These are phyloP conservation scores for Leucocoprinus birnbaumii DNA, from an alignment of 768 basidiomycete species.

Conservation along the genomic window DNA sequence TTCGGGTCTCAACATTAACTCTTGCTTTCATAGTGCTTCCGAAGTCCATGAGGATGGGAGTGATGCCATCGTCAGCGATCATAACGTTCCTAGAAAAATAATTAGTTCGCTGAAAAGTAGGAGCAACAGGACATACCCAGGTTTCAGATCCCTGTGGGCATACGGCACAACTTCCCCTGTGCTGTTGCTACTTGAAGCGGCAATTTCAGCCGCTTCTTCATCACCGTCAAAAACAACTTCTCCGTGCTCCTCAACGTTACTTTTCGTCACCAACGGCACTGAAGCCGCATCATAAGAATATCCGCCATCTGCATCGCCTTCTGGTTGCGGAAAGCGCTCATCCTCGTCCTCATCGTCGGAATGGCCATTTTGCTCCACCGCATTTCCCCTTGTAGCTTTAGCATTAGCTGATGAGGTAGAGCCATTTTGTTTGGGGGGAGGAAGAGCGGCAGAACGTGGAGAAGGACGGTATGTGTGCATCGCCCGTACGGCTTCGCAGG, in stretches of 20 bases:
- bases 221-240: slow-evolving; percentile 81
- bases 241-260: slow-evolving; percentile 45
- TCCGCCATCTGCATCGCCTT: slow-evolving; percentile 71
- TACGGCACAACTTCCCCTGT: slow-evolving; percentile 76
- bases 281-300: slow-evolving; percentile 60
- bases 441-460: slow-evolving; percentile 30
- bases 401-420: slow-evolving; percentile 12
- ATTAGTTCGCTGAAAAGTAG: not conserved
- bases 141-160: slow-evolving; percentile 96
- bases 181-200: slow-evolving; percentile 26
- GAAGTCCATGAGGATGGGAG: slow-evolving; percentile 97
- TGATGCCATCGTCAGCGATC: slow-evolving; percentile 87
- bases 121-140: slow-evolving; percentile 51
- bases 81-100: slow-evolving; percentile 76
- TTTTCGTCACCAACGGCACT: slow-evolving; percentile 61
- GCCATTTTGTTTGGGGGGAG: slow-evolving; percentile 14
- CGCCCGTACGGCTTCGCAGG: slow-evolving; percentile 89
- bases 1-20: slow-evolving; percentile 75
- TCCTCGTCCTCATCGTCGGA: slow-evolving; percentile 51
- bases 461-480: slow-evolving; percentile 86
- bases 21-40: slow-evolving; percentile 89
- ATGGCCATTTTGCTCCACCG: slow-evolving; percentile 31
- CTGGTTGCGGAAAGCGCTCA: slow-evolving; percentile 71
- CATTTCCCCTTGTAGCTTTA: slow-evolving; percentile 12
- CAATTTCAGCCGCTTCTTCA: slow-evolving; percentile 55